Evolutionary conservation across 2,329 filamentous ascomycete genomes (phyloP).

Genomic region (Neopestalotiopsis sp.): DNA sequence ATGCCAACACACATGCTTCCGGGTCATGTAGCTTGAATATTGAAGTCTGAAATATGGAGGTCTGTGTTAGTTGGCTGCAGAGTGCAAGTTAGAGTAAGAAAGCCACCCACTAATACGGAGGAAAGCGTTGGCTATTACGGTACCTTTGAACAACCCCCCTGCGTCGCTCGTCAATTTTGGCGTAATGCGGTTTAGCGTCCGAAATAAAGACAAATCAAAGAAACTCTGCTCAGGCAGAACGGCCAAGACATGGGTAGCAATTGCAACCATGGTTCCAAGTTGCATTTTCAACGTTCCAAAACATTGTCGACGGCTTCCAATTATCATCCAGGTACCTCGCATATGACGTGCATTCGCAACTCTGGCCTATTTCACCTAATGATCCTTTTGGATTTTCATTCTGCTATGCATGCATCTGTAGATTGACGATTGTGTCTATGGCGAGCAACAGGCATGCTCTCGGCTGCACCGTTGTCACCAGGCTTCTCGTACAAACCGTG

Average conservation of each 20-base stretch:
- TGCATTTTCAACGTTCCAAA: too few relatives aligned
- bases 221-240: background rate
- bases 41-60: background rate
- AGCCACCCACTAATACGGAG: background rate
- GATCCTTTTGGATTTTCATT: background rate
- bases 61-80: background rate
- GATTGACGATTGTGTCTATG: too few relatives aligned
- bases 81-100: background rate
- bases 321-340: background rate
- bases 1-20: background rate
- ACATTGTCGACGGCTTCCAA: too few relatives aligned
- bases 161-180: constrained; percentile 24
- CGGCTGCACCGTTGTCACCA: too few relatives aligned
- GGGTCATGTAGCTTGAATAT: background rate
- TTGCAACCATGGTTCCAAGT: too few relatives aligned
- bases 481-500: too few relatives aligned
- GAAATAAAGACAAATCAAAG: background rate
- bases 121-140: background rate
- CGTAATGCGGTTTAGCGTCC: constrained; percentile 23
- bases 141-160: constrained; percentile 6
- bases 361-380: background rate
- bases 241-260: background rate
- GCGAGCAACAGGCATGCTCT: too few relatives aligned
- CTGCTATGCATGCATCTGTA: background rate
- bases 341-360: background rate